Conservation (phyloP, 371 early-diverging fungal species). For the Dentiscutata heterogama region DNA sequence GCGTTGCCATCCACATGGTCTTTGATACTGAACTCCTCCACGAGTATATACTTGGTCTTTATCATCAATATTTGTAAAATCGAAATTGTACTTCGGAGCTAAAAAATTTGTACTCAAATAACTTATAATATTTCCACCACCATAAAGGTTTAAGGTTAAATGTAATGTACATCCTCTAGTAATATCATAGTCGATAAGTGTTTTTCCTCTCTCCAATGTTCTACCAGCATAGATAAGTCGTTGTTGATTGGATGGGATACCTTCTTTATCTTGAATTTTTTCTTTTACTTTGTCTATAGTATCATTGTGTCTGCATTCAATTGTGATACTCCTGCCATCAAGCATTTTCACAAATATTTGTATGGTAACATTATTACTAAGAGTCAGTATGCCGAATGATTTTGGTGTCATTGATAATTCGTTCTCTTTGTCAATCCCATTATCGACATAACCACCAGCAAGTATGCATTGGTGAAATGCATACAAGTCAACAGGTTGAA, state of each 20-base stretch:
- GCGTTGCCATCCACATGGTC: conserved; percentile 31
- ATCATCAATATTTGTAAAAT: conserved; percentile 24
- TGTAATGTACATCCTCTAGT: conserved; percentile 75
- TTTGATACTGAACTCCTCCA: neutral
- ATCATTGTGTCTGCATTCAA: conserved; percentile 85
- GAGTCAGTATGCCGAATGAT: neutral
- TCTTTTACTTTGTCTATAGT: neutral
- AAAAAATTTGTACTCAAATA: neutral
- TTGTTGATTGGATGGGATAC: neutral
- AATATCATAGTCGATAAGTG: neutral
- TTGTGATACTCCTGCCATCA: conserved; percentile 97
- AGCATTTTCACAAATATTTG: conserved; percentile 89
- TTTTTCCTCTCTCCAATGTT: neutral
- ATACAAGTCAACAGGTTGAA: no score
- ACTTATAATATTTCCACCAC: conserved; percentile 72
- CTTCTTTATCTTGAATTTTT: conserved; percentile 7
- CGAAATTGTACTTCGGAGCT: conserved; percentile 11
- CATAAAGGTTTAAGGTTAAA: conserved; percentile 84
- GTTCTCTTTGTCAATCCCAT: neutral
- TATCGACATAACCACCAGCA: neutral
- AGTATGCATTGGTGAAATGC: neutral
- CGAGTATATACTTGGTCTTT: neutral
- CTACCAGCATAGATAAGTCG: neutral
- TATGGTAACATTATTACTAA: conserved; percentile 48
- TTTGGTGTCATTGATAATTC: neutral